A percentile compares a stretch with the other conserved stretches of the same genome.
phyloP scores from a whole-genome alignment of 2,329 filamentous ascomycete species.

The Trichoderma sp. region DNA sequence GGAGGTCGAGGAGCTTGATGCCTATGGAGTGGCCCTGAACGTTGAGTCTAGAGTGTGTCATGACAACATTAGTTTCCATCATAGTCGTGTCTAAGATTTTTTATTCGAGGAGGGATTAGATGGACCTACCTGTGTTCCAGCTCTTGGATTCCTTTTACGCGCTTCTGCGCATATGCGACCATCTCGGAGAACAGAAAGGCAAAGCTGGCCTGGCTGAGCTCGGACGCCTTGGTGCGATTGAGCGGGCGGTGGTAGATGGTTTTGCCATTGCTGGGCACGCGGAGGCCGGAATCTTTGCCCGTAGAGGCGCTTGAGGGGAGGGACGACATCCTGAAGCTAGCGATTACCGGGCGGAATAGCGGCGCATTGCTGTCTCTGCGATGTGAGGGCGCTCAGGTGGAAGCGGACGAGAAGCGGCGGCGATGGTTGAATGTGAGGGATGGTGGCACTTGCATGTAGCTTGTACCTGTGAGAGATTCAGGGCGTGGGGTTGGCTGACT shows the following conservation, averaged over 20 bases:
- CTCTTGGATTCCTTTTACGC: constrained; percentile 91
- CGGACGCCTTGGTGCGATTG: constrained; percentile 84
- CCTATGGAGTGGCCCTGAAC: constrained; percentile 91
- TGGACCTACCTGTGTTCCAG: constrained; percentile 77
- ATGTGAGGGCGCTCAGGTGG: not conserved
- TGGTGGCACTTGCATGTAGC: not conserved
- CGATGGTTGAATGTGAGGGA: not conserved
- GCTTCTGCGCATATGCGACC: constrained; percentile 89
- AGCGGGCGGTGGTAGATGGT: constrained; percentile 97
- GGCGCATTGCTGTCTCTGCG: constrained; percentile 23
- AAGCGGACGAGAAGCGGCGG: not conserved
- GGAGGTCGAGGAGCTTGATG: constrained; percentile 90
- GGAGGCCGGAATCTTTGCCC: constrained; percentile 66
- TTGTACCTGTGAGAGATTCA: constrained; percentile 1
- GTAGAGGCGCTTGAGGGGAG: constrained; percentile 52
- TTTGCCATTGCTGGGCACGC: constrained; percentile 90
- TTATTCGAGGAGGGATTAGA: not conserved
- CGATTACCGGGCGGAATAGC: constrained; percentile 11
- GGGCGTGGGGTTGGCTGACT: constrained; percentile 23
- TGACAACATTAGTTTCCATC: not conserved
- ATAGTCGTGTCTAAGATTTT: not conserved
- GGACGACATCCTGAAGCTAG: constrained; percentile 51
- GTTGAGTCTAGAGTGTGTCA: constrained; percentile 61
- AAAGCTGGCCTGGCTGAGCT: constrained; percentile 91
- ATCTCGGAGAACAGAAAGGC: constrained; percentile 96